Percentiles rank a stretch among this genome's conserved stretches.
These are phyloP conservation scores for Yarrowia porcina DNA, from an alignment of 805 yeast genomes.

Conservation along the genomic window DNA sequence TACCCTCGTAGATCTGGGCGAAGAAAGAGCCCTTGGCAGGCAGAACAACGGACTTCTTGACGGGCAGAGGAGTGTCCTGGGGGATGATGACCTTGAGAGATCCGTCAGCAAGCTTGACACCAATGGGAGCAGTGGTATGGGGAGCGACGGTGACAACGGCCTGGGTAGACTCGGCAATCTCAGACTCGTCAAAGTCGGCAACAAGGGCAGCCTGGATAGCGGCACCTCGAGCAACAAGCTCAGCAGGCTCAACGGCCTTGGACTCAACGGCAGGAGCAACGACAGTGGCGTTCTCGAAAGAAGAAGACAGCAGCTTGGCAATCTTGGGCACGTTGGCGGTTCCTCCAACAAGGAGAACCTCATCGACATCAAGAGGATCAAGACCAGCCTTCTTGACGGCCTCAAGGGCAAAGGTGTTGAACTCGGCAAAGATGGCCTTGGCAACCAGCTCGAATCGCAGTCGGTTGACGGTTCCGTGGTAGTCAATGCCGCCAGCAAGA, in stretches of 20 bases:
- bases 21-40: conserved; percentile 60
- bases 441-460: conserved; percentile 87
- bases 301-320: conserved; percentile 62
- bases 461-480: conserved; percentile 89
- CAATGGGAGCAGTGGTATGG: conserved; percentile 80
- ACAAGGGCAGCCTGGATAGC: conserved; percentile 90
- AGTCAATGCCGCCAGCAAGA: conserved; percentile 89
- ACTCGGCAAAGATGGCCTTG: conserved; percentile 69
- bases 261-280: conserved; percentile 71
- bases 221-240: conserved; percentile 88
- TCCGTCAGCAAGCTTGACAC: conserved; percentile 72
- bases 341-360: conserved; percentile 91
- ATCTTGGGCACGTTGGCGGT: conserved; percentile 89
- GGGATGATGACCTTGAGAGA: conserved; percentile 69
- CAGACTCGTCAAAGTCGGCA: conserved; percentile 75
- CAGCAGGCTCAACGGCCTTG: conserved; percentile 83
- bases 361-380: conserved; percentile 82
- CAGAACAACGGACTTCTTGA: conserved; percentile 68
- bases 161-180: conserved; percentile 78
- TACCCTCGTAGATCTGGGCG: conserved; percentile 79
- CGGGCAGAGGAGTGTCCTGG: conserved; percentile 86
- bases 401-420: conserved; percentile 70
- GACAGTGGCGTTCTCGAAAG: conserved; percentile 65
- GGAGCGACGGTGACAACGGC: conserved; percentile 85
- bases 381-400: conserved; percentile 78